Percentiles rank a stretch among this genome's conserved stretches.
These are phyloP conservation scores for Epipyxis sp. DNA, from an alignment of 108 stramenopile species.

Conservation along the genomic window DNA sequence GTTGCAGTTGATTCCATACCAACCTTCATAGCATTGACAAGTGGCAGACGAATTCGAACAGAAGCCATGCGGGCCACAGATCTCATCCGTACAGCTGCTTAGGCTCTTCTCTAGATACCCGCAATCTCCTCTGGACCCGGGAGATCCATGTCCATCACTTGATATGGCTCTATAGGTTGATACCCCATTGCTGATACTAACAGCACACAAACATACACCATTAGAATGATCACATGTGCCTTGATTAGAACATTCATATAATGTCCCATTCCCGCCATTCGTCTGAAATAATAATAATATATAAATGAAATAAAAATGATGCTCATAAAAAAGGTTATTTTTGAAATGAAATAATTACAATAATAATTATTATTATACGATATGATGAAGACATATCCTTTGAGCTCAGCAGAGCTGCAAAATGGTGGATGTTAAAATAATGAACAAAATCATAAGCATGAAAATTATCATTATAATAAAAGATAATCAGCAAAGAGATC, in stretches of 20 bases:
- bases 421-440: neutral
- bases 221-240: neutral
- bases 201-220: constrained; percentile 21
- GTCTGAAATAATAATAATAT: neutral
- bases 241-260: constrained; percentile 18
- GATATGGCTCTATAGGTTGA: neutral
- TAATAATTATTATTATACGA: neutral
- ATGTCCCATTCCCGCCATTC: neutral
- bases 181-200: neutral
- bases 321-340: too few relatives aligned
- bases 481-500: too few relatives aligned
- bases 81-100: neutral
- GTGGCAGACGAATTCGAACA: neutral
- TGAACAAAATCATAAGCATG: neutral
- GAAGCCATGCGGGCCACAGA: neutral
- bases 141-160: neutral
- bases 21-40: constrained; percentile 24
- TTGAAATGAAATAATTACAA: neutral
- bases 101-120: neutral
- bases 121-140: constrained; percentile 14
- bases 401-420: neutral
- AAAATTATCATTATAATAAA: too few relatives aligned
- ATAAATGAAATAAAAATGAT: too few relatives aligned
- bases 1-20: neutral
- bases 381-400: neutral